Conservation (phyloP, 305 asterid species). For the Solanum hybrid region DNA sequence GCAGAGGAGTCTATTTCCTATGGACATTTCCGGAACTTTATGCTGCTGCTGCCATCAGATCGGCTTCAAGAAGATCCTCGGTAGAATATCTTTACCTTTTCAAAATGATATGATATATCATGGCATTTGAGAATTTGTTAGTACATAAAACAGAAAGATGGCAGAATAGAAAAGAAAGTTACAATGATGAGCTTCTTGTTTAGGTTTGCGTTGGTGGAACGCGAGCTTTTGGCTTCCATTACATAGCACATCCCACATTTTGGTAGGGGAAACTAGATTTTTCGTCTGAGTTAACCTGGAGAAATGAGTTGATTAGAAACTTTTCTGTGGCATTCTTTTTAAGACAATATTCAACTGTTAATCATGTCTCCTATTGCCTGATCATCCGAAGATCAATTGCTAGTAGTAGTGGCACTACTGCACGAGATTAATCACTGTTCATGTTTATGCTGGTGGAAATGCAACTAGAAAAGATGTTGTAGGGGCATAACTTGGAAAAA, state of each 20-base stretch:
- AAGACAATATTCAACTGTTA: background rate
- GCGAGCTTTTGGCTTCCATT: background rate
- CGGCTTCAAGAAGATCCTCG: slow-evolving; percentile 97
- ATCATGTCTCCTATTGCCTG: background rate
- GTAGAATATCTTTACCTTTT: slow-evolving; percentile 25
- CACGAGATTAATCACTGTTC: background rate
- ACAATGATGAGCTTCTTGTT: background rate
- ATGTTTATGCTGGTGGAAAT: background rate
- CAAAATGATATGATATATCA: background rate
- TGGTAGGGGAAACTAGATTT: background rate
- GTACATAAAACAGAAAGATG: background rate
- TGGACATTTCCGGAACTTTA: slow-evolving; percentile 91
- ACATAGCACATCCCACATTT: background rate
- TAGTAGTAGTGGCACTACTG: background rate
- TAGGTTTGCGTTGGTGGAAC: background rate
- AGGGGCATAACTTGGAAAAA: background rate
- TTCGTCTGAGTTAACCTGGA: background rate
- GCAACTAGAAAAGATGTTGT: background rate
- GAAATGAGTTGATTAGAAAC: background rate
- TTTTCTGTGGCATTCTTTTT: background rate
- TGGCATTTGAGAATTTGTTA: background rate
- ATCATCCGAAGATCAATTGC: background rate
- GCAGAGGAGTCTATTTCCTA: slow-evolving; percentile 88
- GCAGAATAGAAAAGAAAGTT: background rate
- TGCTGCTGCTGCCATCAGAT: slow-evolving; percentile 94